Evolutionary conservation across 768 basidiomycete species (phyloP), one percentile per base, ranked within the genome.

Genomic region (Steccherinum ochraceum): DNA sequence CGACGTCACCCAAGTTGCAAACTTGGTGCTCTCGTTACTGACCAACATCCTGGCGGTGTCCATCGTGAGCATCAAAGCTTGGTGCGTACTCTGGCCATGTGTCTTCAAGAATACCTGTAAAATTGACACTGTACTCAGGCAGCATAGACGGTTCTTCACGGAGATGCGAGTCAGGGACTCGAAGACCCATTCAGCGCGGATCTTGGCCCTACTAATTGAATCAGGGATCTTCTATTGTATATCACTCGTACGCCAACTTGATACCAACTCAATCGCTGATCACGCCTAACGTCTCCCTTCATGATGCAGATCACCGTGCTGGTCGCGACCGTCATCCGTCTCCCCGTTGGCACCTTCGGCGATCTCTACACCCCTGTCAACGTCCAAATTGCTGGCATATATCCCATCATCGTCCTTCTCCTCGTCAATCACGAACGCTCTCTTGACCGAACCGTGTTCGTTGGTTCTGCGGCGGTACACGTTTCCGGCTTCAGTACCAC

Each of bases 321-420:
- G n/a, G 5, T 45, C n/a, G 40, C 19, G 12, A 44, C 24, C 4
- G 10, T 50, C 3, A 35, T 50, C 12, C 49, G 18, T 24, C 49
- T 50, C 3, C 49, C 40, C 4, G 5, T 44, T 16, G 49, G 49
- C 5, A 50, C 49, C 3, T 42, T 50, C 13, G 49, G 49, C 10
- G 49, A 50, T 24, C n/a, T 50, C 3, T 50, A 44, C 42, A 45
- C 49, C 3, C 49, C 49, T 7, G 24, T 50, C 4, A 44, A 50
- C 24, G 18, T 45, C 39, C 49, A 50, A 18, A 42, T 50, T 39
- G 49, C 49, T 12, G 49, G 49, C 3, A 50, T 50, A 5, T 44
- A 50, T 23, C 49, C 49, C 4, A 26, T 42, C 20, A 43, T 50
- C 13, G 49, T 50, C 25, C 12, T 50, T 24, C 24, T 45, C 7